Base-by-base conservation (phyloP, 1,284 basidiomycete species). In the Tremellales sp. region DNA sequence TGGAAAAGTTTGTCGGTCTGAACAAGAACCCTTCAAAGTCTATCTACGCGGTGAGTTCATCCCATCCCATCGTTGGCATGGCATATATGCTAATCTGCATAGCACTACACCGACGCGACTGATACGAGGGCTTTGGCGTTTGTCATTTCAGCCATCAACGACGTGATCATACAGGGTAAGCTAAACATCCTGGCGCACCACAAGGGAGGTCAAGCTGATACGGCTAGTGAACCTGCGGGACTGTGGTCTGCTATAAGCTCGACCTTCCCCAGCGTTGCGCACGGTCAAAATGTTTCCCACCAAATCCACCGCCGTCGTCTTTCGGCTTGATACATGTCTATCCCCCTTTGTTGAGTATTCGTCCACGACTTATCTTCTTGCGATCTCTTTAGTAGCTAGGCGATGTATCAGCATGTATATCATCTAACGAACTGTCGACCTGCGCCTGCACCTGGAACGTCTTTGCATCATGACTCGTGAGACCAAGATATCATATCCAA, bases 1-100 rank as follows among this genome's bases (percentile, higher is more conserved):
- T 92, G 36, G 86, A 90, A 66, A 84, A 86, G 42, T 93, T 93
- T 72, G 87, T 91, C 17, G 82, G 81, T 19, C 79, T 92, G 51
- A 92, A 92, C 72, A 88, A 91, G 76, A 87, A 84, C 61, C 85
- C 88, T 10, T 64, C 70, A 22, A 79, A 78, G 63, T 75, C 75
- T 49, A 73, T 78, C 51, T 75, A 76, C 58, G 68, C 70, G 26
- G 70, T 72, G 46, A 55, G 61, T 60, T n/a, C 7, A 6, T 12
- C n/a, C 22, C 12, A 2, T 37, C 19, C 39, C 3, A 25, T 8
- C 22, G 25, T 42, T 24, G 29, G 10, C 17, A 35, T 17, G 13
- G 24, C 19, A 31, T n/a, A n/a, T n/a, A n/a, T n/a, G 43, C 29
- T 40, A 23, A 29, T 40, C 19, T 4, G n/a, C n/a, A 29, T 49